phyloP scores from a whole-genome alignment of 371 early-diverging fungal genomes.

The Lichtheimia corymbifera region DNA sequence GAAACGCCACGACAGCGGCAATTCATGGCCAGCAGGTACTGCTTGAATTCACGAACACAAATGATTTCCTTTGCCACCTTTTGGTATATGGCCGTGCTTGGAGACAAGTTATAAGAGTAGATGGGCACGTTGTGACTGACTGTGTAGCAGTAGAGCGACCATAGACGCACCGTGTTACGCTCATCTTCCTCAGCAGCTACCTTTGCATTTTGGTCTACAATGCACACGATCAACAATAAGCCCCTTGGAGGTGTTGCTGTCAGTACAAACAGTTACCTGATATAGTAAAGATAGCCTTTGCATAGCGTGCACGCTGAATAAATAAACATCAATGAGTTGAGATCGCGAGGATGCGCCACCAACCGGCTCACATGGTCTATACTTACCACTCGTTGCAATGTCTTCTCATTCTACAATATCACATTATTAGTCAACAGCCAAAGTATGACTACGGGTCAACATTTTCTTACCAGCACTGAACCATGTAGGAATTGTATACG shows the following conservation, averaged over 20 bases:
- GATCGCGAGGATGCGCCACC: background rate
- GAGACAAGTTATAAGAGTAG: conserved; percentile 69
- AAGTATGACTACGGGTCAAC: background rate
- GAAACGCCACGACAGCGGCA: conserved; percentile 69
- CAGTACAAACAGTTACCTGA: conserved; percentile 32
- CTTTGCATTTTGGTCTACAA: conserved; percentile 43
- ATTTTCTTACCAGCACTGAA: conserved; percentile 40
- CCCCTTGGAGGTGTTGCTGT: background rate
- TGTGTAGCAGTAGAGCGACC: conserved; percentile 63
- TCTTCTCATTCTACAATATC: conserved; percentile 24
- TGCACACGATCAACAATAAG: background rate
- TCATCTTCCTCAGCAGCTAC: conserved; percentile 56
- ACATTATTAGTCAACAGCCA: background rate
- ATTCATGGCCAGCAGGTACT: conserved; percentile 68
- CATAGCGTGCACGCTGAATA: conserved; percentile 38
- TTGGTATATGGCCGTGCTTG: conserved; percentile 68
- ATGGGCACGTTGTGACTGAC: conserved; percentile 56
- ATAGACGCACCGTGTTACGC: conserved; percentile 61
- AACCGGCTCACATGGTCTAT: background rate
- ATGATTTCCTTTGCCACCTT: conserved; percentile 67
- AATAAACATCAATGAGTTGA: conserved; percentile 1
- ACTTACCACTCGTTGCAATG: conserved; percentile 48
- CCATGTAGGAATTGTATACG: conserved; percentile 50
- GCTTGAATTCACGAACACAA: conserved; percentile 74
- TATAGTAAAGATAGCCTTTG: conserved; percentile 51